Base-by-base conservation (phyloP, 2,329 filamentous ascomycete species). In the Graphilbum fragrans region DNA sequence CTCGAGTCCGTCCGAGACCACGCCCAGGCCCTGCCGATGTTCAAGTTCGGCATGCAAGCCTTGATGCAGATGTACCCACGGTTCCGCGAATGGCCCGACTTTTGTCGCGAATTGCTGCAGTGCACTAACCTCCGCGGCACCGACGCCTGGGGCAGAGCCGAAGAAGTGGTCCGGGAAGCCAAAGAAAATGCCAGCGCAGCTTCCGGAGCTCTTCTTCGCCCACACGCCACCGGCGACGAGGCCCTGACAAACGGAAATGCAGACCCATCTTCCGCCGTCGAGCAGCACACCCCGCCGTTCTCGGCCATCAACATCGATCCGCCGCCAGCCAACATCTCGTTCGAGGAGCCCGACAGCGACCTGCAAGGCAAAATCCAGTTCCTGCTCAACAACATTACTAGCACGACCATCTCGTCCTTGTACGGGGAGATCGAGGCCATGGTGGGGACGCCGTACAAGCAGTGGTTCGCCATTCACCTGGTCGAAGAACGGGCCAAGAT, bases 401-500 rank as follows among this genome's bases (percentile, higher is more conserved):
- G 92, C 51, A 79, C 82, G 34, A 96, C 94, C 35, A 68, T 98
- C 17, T 78, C 85, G 40, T 73, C 81, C 33, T 95, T 95, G 62
- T 81, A 90, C 53, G 71, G 72, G 41, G 87, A 95, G 50, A 73
- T 98, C 31, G 80, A 77, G 38, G 80, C 86, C 32, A 77, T 84
- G 35, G 65, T 98, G 37, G 79, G 86, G 39, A 76, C 82, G 41
- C 79, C 80, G 50, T 82, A 95, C 57, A 84, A 93, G 53, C 86
- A 93, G 55, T 98, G 92, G 92, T 98, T 98, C 55, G 92, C 93
- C 7, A 80, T 80, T 37, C 94, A 96, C 55, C 70, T 98, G 10
- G 92, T 98, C 3, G 90, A 95, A 55, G 86, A 95, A 57, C 86
- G 93, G 36, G 93, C 90, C 25, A 96, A 95, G 62, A 81, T 94